Base-by-base conservation (phyloP, 345 rosid species). In the Carallia brachiata region DNA sequence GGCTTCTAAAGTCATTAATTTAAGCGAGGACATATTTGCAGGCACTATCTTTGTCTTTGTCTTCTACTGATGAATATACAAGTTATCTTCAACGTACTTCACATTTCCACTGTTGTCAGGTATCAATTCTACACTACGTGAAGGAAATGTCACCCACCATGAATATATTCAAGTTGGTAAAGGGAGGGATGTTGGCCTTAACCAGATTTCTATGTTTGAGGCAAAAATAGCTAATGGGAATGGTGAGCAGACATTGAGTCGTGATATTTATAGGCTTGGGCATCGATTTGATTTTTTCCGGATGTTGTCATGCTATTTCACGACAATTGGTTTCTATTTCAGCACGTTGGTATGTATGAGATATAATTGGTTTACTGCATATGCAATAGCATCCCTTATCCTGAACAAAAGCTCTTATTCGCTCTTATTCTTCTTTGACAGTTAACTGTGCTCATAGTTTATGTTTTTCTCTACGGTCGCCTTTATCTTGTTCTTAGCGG, bases 91-190 rank as follows among this genome's bases (percentile, higher is more conserved):
- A 1, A 40, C 32, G 18, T 48, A 32, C 68, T 7, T 62, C 47
- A 61, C 34, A 40, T 48, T 73, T 70, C 63, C 53, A 36, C 57
- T 56, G 32, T 9, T 30, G 65, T 75, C 80, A 96, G 99, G 99
- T 47, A 92, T 92, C 84, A 92, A 92, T 79, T 92, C 99, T 66
- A 96, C 99, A 9, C 97, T 96, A 50, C 99, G 99, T 44, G 93
- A 92, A 86, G 99, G 99, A 71, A 96, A 90, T 88, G 97, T 96
- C 58, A 96, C 99, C 48, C 99, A 96, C 85, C 99, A 96, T 65
- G 99, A 96, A 61, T 96, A 96, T 78, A 92, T 91, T 79, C 99
- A 96, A 87, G 99, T 96, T 62, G 99, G 99, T 57, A 96, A 96
- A 80, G 99, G 98, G 48, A 90, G 99, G 79, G 98, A 92, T 80